Base-by-base conservation (phyloP, 2,329 filamentous ascomycete species). In the Ceratocystis huliohia region DNA sequence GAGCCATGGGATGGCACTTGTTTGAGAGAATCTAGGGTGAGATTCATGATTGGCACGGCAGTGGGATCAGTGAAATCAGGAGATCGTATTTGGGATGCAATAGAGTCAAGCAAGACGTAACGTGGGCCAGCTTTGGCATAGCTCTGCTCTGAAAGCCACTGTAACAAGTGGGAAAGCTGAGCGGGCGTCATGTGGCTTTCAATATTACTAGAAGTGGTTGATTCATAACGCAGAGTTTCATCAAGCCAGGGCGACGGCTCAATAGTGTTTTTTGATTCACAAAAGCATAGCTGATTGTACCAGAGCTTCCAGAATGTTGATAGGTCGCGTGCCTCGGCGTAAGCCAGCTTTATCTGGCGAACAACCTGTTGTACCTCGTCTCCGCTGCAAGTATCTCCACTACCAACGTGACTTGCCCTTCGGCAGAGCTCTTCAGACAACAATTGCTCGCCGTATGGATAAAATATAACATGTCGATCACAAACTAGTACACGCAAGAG, bases 281-380 rank as follows among this genome's bases (percentile, higher is more conserved):
- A 71, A 15, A 74, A 71, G 46, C 73, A 74, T 1, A 81, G 73
- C 66, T 79, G 76, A 53, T 74, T 70, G 61, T 75, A 79, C 81
- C 81, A 83, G 1, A 78, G 71, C 61, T 75, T 76, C 68, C 82
- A 68, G 66, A 82, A 82, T 78, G 77, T 64, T 79, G 77, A 10
- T 74, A 76, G 4, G 73, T 77, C 6, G 76, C 76, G 69, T 78
- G 79, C 79, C 64, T 76, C 72, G 1, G 77, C 76, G 22, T 82
- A 75, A 0, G 77, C 73, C 2, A 74, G 73, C 2, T 82, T 73
- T 3, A 81, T 76, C 10, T 74, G 71, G 3, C 63, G 64, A 17
- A 69, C 61, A 30, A 65, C 61, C 22, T 67, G 65, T 30, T 67
- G 62, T 71, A 71, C 37, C 74, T 72, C 8, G 13, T 74, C 69